Percentiles rank a stretch among this genome's conserved stretches.
phyloP scores from a whole-genome alignment of 1,284 basidiomycete species.

The Tilletia caries region DNA sequence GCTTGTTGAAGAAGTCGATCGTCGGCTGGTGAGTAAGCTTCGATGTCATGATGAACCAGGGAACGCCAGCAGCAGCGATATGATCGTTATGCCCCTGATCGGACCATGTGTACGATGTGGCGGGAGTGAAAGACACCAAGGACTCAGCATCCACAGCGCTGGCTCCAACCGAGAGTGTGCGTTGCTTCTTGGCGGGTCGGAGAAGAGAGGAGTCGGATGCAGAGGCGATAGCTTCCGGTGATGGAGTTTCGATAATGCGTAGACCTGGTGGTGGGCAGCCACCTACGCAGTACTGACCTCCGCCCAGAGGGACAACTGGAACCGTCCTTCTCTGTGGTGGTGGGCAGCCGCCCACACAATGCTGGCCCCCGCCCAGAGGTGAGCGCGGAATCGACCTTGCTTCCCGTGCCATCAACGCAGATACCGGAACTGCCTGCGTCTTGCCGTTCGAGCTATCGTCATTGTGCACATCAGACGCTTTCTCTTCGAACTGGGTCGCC shows the following conservation, averaged over 20 bases:
- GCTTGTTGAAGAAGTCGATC: conserved; percentile 75
- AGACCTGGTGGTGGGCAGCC: background rate
- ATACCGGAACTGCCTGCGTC: no score
- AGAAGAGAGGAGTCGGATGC: background rate
- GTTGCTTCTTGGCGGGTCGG: conserved; percentile 53
- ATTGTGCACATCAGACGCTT: no score
- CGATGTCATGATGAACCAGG: conserved; percentile 99
- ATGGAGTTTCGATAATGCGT: no score
- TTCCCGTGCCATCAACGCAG: no score
- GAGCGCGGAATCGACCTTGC: no score
- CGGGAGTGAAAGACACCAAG: background rate
- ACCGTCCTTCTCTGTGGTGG: conserved; percentile 16
- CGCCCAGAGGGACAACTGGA: no score
- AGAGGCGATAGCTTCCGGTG: background rate
- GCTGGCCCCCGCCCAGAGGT: background rate
- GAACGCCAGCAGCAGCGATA: conserved; percentile 68
- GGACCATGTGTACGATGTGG: no score
- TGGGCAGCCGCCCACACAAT: background rate
- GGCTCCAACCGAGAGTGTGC: no score
- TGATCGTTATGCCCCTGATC: no score
- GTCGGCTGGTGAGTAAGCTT: conserved; percentile 88
- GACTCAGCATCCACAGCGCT: no score
- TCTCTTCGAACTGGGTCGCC: no score
- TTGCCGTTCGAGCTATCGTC: no score
- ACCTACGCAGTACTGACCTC: background rate